Conservation (phyloP, 108 stramenopile genomes). For the Nannochloropsis salina region DNA sequence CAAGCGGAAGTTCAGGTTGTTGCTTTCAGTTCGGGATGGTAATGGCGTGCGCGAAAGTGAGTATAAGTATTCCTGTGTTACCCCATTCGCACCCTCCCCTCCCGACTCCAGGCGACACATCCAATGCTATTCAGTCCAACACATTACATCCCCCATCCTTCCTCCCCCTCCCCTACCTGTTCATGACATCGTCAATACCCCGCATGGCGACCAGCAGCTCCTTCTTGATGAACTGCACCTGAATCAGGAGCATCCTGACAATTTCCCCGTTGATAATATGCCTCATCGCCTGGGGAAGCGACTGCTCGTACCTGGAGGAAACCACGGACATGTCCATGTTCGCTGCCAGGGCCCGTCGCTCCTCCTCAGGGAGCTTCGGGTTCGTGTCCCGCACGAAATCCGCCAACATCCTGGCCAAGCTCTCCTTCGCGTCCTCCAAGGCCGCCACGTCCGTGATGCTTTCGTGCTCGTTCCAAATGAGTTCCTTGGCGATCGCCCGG, state of each 20-base stretch:
- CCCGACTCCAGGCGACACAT: no score
- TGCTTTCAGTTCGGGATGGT: not conserved
- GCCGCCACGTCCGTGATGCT: constrained; percentile 29
- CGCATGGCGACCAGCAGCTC: constrained; percentile 46
- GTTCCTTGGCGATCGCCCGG: constrained; percentile 20
- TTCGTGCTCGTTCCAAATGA: constrained; percentile 22
- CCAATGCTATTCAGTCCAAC: not conserved
- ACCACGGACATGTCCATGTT: constrained; percentile 12
- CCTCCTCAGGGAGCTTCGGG: constrained; percentile 2
- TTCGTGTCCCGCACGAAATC: constrained; percentile 29
- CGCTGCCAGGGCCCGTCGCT: not conserved
- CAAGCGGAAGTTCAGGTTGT: constrained; percentile 39
- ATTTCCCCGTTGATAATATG: not conserved
- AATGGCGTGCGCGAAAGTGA: no score
- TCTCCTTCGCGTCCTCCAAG: constrained; percentile 27
- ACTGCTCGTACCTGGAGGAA: not conserved
- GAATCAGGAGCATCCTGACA: constrained; percentile 41
- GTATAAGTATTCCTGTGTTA: no score
- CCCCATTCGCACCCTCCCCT: no score
- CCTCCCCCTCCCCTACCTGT: not conserved
- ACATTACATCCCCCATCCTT: not conserved
- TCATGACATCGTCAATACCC: constrained; percentile 43
- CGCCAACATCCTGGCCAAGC: constrained; percentile 28
- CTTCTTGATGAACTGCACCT: constrained; percentile 47
- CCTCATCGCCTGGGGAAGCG: constrained; percentile 4